These are phyloP conservation scores for Gilbertella persicaria DNA, from an alignment of 371 early-diverging fungal genomes.

Conservation along the genomic window DNA sequence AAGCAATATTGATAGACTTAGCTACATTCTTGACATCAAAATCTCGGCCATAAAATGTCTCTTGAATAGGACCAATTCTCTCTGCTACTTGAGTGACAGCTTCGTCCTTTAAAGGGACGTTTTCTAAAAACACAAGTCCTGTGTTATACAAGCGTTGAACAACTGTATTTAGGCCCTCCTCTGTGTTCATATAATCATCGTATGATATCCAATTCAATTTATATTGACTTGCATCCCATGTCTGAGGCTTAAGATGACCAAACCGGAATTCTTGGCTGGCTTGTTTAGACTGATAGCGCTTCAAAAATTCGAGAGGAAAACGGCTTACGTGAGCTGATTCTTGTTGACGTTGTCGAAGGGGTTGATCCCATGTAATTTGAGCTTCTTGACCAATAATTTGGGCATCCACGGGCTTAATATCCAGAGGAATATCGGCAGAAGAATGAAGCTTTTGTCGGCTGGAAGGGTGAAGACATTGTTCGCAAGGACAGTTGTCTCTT, in stretches of 20 bases:
- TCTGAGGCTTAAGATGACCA: constrained; percentile 35
- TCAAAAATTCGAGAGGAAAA: constrained; percentile 42
- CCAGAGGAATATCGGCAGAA: constrained; percentile 68
- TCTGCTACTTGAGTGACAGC: constrained; percentile 62
- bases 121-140: constrained; percentile 76
- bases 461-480: constrained; percentile 70
- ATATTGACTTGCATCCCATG: constrained; percentile 56
- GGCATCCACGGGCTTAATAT: constrained; percentile 44
- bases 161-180: constrained; percentile 54
- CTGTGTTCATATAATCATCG: constrained; percentile 64
- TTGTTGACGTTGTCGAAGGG: constrained; percentile 38
- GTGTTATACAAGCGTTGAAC: constrained; percentile 65
- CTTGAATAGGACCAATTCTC: constrained; percentile 73
- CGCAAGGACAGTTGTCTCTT: constrained; percentile 82
- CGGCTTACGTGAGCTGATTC: constrained; percentile 43
- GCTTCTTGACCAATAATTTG: constrained; percentile 30
- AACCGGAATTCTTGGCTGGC: constrained; percentile 36
- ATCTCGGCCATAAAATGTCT: constrained; percentile 83
- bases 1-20: constrained; percentile 86
- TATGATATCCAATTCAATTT: constrained; percentile 61
- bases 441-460: constrained; percentile 83
- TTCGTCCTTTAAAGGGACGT: constrained; percentile 64
- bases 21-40: constrained; percentile 85
- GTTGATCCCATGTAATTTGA: constrained; percentile 45
- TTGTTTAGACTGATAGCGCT: constrained; percentile 35